Evolutionary conservation across 495 filamentous ascomycete genomes (phyloP).

Genomic region (Rostrohypoxylon terebratum): DNA sequence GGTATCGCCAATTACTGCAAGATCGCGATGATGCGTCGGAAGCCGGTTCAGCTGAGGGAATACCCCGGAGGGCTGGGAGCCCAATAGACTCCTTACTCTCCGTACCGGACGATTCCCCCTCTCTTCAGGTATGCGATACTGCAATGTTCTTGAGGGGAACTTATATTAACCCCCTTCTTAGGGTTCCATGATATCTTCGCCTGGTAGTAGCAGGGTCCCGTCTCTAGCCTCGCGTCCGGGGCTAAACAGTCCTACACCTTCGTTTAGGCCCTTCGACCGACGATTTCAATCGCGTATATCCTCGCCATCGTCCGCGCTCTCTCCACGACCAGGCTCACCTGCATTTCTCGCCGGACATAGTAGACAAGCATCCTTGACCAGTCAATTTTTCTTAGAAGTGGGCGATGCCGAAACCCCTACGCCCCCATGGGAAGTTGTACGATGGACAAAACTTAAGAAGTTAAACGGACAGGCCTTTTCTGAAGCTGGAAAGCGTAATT

Average conservation of each 20-base stretch:
- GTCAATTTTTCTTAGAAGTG: constrained; percentile 66
- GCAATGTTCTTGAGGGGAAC: constrained; percentile 22
- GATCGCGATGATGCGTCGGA: constrained; percentile 59
- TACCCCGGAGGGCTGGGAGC: constrained; percentile 57
- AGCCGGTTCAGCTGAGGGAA: constrained; percentile 57
- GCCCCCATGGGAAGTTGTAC: constrained; percentile 93
- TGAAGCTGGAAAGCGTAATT: constrained; percentile 92
- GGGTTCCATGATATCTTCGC: constrained; percentile 86
- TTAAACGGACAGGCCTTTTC: constrained; percentile 91
- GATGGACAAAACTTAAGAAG: constrained; percentile 94
- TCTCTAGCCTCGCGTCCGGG: constrained; percentile 61
- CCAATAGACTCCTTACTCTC: constrained; percentile 68
- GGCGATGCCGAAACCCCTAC: constrained; percentile 73
- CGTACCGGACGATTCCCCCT: constrained; percentile 89
- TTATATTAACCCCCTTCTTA: constrained; percentile 55
- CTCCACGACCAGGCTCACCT: constrained; percentile 80
- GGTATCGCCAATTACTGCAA: constrained; percentile 59
- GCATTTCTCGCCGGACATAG: constrained; percentile 80
- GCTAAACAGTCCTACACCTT: constrained; percentile 73
- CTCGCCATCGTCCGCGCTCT: constrained; percentile 62
- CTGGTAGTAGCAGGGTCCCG: constrained; percentile 70
- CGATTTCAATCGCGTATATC: constrained; percentile 90
- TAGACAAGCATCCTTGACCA: constrained; percentile 76
- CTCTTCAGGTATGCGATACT: constrained; percentile 74
- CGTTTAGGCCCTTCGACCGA: constrained; percentile 91